phyloP scores from a whole-genome alignment of 257 asterid species.

The Nicotiana sylvestris region DNA sequence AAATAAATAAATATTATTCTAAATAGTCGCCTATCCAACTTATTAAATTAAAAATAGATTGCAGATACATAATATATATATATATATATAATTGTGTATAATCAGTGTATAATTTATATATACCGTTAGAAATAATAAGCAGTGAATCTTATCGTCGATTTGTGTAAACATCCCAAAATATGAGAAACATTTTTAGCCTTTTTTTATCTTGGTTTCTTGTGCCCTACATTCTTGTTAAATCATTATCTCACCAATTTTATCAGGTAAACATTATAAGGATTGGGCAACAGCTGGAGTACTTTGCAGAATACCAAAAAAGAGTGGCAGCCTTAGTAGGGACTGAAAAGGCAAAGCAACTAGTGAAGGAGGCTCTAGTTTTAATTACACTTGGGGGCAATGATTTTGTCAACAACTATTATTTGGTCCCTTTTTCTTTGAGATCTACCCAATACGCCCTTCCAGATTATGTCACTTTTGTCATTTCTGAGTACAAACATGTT shows the following conservation, averaged over 20 bases:
- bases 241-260: not conserved
- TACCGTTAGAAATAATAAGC: no score
- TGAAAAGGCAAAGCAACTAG: slow-evolving; percentile 30
- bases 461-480: slow-evolving; percentile 43
- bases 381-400: slow-evolving; percentile 89
- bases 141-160: no score
- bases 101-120: no score
- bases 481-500: slow-evolving; percentile 62
- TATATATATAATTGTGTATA: no score
- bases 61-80: no score
- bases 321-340: slow-evolving; percentile 42
- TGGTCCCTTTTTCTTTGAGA: slow-evolving; percentile 60
- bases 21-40: no score
- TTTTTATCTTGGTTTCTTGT: not conserved
- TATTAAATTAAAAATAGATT: no score
- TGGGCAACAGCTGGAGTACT: slow-evolving; percentile 45
- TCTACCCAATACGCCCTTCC: slow-evolving; percentile 54
- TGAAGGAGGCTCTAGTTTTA: slow-evolving; percentile 48
- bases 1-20: no score
- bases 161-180: no score
- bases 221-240: not conserved
- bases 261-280: slow-evolving; percentile 76
- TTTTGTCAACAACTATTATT: slow-evolving; percentile 79
- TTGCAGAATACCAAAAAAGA: slow-evolving; percentile 52
- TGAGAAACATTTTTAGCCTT: not conserved